Base-by-base conservation (phyloP, 495 filamentous ascomycete species). In the Trichoderma asperelloides region DNA sequence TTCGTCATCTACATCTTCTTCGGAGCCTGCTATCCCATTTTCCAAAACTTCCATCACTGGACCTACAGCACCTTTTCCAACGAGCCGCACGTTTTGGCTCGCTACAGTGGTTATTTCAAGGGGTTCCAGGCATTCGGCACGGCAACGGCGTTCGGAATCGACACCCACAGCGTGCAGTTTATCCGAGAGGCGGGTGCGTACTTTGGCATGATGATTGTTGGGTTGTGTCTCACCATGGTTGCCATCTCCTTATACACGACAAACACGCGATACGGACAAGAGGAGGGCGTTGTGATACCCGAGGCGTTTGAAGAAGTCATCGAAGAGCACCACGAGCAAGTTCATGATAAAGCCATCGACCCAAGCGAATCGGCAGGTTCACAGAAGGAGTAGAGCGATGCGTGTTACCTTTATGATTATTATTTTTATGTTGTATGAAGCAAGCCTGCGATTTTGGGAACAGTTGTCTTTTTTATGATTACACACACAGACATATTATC, bases 1-100 rank as follows among this genome's bases (percentile, higher is more conserved):
- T 60, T 60, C 30, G 55, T 60, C 55, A 60, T 60, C 23, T 60
- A 60, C 55, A 60, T 60, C 55, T 28, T 60, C 15, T 60, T 60
- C 9, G 55, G 55, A 11, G 55, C 55, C 55, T 60, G 55, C 13
- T 60, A 60, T 25, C 55, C 55, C 55, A 60, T 60, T 25, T 60
- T 60, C 55, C 55, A 60, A 27, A 60, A 60, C 55, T 60, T 60
- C 55, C 55, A 60, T 25, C 55, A 60, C 55, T 60, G 55, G 55
- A 60, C 55, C 13, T 60, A 60, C 55, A 60, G 55, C 23, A 60
- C 55, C 27, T 60, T 60, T 30, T 60, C 55, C 55, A 60, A 60
- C 55, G 55, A 60, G 55, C 55, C 55, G 2, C 55, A 60, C 16
- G 55, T 60, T 30, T 25, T 60, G 23, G 55, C 23, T 12, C 55